Evolutionary conservation across 1,139 yeast genomes (phyloP).

Genomic region (Blastobotrys serpentis): DNA sequence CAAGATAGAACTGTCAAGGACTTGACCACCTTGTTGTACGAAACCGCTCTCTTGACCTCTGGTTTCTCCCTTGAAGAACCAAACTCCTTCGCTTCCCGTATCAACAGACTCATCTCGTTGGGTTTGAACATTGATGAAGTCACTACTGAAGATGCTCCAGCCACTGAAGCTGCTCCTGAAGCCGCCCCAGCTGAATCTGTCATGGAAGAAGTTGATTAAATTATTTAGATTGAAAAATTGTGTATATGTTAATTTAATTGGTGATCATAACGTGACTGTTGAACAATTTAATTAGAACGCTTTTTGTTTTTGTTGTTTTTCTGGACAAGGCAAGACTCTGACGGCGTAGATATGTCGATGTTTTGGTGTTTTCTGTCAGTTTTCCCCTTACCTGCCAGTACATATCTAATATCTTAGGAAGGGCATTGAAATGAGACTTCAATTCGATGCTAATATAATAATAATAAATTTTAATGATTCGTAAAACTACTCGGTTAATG

Average conservation of each 20-base stretch:
- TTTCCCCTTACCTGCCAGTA: too few relatives aligned
- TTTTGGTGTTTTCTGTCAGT: too few relatives aligned
- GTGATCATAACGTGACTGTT: too few relatives aligned
- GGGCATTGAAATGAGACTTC: too few relatives aligned
- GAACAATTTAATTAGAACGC: too few relatives aligned
- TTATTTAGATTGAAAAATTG: slow-evolving; percentile 12
- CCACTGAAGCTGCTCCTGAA: slow-evolving; percentile 53
- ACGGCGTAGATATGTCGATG: too few relatives aligned
- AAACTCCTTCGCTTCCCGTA: slow-evolving; percentile 94
- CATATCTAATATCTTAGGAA: too few relatives aligned
- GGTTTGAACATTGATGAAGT: slow-evolving; percentile 98
- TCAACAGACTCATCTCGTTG: slow-evolving; percentile 95
- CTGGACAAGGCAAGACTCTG: too few relatives aligned
- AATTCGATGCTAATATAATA: too few relatives aligned
- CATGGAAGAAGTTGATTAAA: slow-evolving; percentile 98
- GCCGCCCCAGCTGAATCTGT: slow-evolving; percentile 76
- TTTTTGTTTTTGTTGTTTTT: too few relatives aligned
- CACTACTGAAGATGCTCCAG: slow-evolving; percentile 52
- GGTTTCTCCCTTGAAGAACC: slow-evolving; percentile 99
- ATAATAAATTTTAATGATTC: too few relatives aligned
- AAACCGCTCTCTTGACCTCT: slow-evolving; percentile 96
- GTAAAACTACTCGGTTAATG: too few relatives aligned
- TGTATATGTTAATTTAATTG: slow-evolving; percentile 12
- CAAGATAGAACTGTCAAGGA: slow-evolving; percentile 99
- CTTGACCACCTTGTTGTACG: slow-evolving; percentile 92